phyloP scores from a whole-genome alignment of 306 rosid genomes.

The Cucumis melo region DNA sequence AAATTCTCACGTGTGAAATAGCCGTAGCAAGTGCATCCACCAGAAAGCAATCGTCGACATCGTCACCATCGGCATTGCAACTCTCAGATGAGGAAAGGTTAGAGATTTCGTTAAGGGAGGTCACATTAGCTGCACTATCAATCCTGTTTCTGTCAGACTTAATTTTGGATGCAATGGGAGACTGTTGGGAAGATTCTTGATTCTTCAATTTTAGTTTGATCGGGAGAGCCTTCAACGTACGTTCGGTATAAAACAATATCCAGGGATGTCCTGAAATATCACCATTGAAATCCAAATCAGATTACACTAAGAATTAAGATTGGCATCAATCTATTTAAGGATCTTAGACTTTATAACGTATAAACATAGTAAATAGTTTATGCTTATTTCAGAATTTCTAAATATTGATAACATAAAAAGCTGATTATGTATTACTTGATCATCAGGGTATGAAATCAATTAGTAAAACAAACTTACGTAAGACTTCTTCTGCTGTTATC shows the following conservation, averaged over 20 bases:
- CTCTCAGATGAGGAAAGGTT: conserved; percentile 44
- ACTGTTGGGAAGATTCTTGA: conserved; percentile 31
- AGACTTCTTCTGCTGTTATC: conserved; percentile 92
- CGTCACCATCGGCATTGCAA: conserved; percentile 56
- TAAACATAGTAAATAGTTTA: neutral
- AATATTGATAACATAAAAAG: neutral
- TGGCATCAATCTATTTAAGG: neutral
- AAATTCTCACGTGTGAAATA: conserved; percentile 81
- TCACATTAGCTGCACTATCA: conserved; percentile 9
- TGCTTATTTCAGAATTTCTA: neutral
- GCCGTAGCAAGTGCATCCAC: conserved; percentile 89
- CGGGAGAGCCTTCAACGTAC: conserved; percentile 44
- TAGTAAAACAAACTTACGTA: conserved; percentile 45
- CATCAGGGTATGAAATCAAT: neutral
- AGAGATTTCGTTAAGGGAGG: conserved; percentile 30
- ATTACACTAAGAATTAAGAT: neutral
- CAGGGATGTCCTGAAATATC: conserved; percentile 83
- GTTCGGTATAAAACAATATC: conserved; percentile 76
- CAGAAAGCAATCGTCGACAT: conserved; percentile 44
- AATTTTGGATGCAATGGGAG: conserved; percentile 25
- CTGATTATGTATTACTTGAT: neutral
- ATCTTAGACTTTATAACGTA: neutral
- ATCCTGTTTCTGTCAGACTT: conserved; percentile 23
- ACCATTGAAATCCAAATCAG: conserved; percentile 13
- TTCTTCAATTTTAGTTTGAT: conserved; percentile 39